Conservation (phyloP, 805 yeast genomes). For the Sugiyamaella floridensis region DNA sequence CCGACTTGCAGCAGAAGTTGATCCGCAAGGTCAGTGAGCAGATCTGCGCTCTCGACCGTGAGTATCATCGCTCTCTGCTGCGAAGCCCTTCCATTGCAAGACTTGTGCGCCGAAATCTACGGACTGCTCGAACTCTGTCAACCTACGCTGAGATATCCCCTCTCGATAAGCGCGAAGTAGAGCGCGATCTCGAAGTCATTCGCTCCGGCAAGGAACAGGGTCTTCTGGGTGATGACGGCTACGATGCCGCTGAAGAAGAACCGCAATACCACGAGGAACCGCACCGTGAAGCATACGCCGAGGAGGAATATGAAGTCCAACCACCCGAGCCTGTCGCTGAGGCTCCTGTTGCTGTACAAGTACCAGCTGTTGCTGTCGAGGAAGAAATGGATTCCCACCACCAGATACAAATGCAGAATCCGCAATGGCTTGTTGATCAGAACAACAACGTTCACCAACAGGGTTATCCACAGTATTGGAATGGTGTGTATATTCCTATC, state of each 20-base stretch:
- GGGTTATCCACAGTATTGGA: not conserved
- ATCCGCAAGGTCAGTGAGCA: conserved; percentile 17
- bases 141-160: conserved; percentile 15
- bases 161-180: conserved; percentile 18
- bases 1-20: conserved; percentile 22
- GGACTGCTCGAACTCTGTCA: conserved; percentile 21
- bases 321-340: not conserved
- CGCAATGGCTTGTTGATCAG: not conserved
- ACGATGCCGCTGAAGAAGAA: conserved; percentile 9
- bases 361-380: not conserved
- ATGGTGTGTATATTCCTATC: not conserved
- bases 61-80: conserved; percentile 16
- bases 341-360: not conserved
- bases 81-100: conserved; percentile 16
- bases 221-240: conserved; percentile 8
- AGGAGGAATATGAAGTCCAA: not conserved
- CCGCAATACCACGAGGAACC: not conserved
- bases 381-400: not conserved
- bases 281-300: not conserved
- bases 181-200: conserved; percentile 11
- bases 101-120: conserved; percentile 24
- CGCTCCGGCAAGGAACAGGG: conserved; percentile 16
- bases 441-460: not conserved
- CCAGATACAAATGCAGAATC: not conserved
- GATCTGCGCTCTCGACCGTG: conserved; percentile 23